phyloP scores from a whole-genome alignment of 2,329 filamentous ascomycete species.

The Chaetomiaceae sp. region DNA sequence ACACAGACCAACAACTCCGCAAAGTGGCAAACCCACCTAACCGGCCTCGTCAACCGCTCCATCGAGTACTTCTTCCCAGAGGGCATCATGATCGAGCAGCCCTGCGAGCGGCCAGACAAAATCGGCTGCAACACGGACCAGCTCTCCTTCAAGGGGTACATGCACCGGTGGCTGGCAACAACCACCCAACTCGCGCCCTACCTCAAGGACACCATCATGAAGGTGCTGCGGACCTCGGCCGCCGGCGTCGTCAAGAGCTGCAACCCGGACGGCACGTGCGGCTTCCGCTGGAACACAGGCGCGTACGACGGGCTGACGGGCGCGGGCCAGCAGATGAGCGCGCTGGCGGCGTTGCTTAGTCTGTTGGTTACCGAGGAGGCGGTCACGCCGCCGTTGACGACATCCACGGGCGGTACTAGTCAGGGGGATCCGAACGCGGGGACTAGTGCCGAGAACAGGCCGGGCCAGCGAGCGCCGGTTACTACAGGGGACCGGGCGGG shows the following conservation, averaged over 20 bases:
- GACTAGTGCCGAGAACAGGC: too few relatives aligned
- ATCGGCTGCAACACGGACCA: constrained; percentile 61
- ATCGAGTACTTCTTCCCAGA: too few relatives aligned
- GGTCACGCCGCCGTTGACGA: too few relatives aligned
- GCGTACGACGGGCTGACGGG: constrained; percentile 51
- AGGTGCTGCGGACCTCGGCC: constrained; percentile 47
- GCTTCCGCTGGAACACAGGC: constrained; percentile 58
- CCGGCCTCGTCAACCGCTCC: constrained; percentile 45
- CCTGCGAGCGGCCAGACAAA: constrained; percentile 56
- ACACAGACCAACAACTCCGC: constrained; percentile 46
- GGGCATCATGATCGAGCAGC: constrained; percentile 61
- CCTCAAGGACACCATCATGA: constrained; percentile 43
- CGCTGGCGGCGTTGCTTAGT: constrained; percentile 59
- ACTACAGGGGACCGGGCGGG: too few relatives aligned
- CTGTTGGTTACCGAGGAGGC: too few relatives aligned
- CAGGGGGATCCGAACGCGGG: too few relatives aligned
- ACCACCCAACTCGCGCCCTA: constrained; percentile 53
- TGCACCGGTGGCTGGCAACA: constrained; percentile 60
- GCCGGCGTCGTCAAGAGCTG: constrained; percentile 53
- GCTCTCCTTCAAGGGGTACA: constrained; percentile 63
- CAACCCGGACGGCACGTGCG: constrained; percentile 53
- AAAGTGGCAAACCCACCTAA: constrained; percentile 46
- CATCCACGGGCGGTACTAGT: too few relatives aligned
- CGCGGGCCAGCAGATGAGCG: constrained; percentile 61
- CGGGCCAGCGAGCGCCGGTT: too few relatives aligned